Base-by-base conservation (phyloP, 768 basidiomycete genomes). In the Phylloporus sp. region DNA sequence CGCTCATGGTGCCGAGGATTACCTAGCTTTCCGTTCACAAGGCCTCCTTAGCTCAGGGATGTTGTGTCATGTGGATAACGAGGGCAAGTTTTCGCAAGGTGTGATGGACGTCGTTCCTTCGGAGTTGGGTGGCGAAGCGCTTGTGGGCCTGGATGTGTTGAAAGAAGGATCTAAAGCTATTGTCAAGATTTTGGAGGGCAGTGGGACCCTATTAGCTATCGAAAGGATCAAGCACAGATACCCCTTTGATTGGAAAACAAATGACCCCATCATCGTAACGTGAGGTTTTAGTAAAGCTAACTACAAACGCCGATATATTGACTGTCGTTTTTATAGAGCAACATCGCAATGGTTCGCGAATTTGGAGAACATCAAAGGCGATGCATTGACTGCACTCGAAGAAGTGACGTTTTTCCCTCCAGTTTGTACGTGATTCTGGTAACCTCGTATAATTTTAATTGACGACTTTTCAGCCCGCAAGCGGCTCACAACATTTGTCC, bases 331-430 rank as follows among this genome's bases (percentile, higher is more conserved):
- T 27, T 45, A 6, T 56, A 91, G 91, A 15, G 91, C 94, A 0
- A 97, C 95, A 2, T 91, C 90, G 0, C 95, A 98, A 59, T 99
- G 95, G 95, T 99, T 99, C 64, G 93, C 95, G 4, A 90, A 95
- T 63, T 72, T 98, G 22, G 89, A 89, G 45, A 72, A 76, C 39
- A 88, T 99, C 72, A 97, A 97, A 63, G 77, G 80, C 1, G 68
- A 77, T 44, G 93, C 95, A 0, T 60, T 95, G 22, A 57, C 73
- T 8, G 85, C 91, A 0, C 76, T 97, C 11, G 66, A 81, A 41
- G 67, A 74, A 2, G 91, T 97, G 18, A 56, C 76, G 0, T 97
- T 95, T 69, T 81, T 82, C 55, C 95, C 95, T 6, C 68, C 79
- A 2, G 69, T 72, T 54, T 91, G 95, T 97, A 63, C 53, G 80